Evolutionary conservation across 108 stramenopile species (phyloP), one percentile per base, ranked within the genome.

Genomic region (Chaetoceros tenuissimus): DNA sequence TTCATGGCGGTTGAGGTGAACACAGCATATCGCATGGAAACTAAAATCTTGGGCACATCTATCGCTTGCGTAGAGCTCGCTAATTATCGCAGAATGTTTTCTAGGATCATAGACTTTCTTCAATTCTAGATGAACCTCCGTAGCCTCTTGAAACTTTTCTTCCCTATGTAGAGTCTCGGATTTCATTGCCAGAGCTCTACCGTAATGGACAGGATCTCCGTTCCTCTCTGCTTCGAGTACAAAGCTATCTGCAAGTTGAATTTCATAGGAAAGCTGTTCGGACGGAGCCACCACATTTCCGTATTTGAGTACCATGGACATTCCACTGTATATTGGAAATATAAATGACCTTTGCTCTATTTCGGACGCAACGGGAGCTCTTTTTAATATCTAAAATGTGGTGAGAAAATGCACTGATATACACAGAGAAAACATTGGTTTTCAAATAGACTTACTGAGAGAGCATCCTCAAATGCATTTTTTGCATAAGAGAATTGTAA

Each of bases 251-350:
- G 73, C 62, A 47, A 82, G 30, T 1, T 67, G 57, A 46, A 76
- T 57, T 55, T 82, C 80, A 10, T 10, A 10, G 26, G 80, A 79
- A 29, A 46, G n/a, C 28, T 43, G 59, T 24, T 71, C 53, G 7
- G 51, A 64, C 49, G 82, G 77, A 46, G 76, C 55, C 26, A 60
- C 23, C 48, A 76, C 75, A 3, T 66, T 63, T 1, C 79, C 77
- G 30, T 67, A 59, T 51, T 77, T 77, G 24, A 83, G 55, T 23
- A 69, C 62, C 20, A 60, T 54, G 50, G 75, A 78, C 20, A 82
- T 60, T 40, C 81, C 78, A 48, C 60, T 65, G 55, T 79, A 83
- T 22, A 77, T 78, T 7, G 81, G 84, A 56, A 86, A 86, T 16
- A 74, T 44, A 31, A 80, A 66, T n/a, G 74, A 72, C 46, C 81